These are phyloP conservation scores for Aspergillus aculeatinus DNA, from an alignment of 2,329 filamentous ascomycete genomes.

Conservation along the genomic window DNA sequence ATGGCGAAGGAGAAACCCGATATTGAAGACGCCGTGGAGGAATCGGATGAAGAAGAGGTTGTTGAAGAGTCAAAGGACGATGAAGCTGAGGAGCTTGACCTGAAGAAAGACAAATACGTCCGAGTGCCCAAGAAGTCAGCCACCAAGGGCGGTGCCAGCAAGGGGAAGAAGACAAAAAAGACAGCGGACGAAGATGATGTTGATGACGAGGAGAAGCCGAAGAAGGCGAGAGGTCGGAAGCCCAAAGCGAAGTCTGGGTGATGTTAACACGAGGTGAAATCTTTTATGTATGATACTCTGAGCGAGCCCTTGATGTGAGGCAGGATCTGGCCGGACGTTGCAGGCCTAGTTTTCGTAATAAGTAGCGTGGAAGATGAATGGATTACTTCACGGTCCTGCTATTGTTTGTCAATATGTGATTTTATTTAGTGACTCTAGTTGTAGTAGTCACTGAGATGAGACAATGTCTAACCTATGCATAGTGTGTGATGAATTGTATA, in stretches of 20 bases:
- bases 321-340: neutral
- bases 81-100: slow-evolving; percentile 74
- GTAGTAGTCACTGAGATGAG: too few species aligned
- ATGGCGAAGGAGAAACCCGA: slow-evolving; percentile 76
- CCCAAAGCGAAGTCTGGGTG: slow-evolving; percentile 26
- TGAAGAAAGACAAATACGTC: slow-evolving; percentile 95
- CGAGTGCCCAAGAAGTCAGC: slow-evolving; percentile 75
- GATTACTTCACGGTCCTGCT: neutral
- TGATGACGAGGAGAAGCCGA: slow-evolving; percentile 51
- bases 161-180: slow-evolving; percentile 57
- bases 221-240: slow-evolving; percentile 47
- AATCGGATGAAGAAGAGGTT: slow-evolving; percentile 73
- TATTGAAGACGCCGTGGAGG: slow-evolving; percentile 92
- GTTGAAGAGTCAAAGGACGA: slow-evolving; percentile 59
- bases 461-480: too few species aligned
- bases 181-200: slow-evolving; percentile 28
- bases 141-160: slow-evolving; percentile 42
- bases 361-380: neutral
- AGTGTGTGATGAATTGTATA: too few species aligned
- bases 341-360: neutral
- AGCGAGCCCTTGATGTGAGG: neutral
- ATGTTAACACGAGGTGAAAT: neutral
- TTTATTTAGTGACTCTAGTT: neutral
- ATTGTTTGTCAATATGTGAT: neutral
- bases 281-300: neutral